Percentiles rank a stretch among this genome's conserved stretches.
phyloP scores from a whole-genome alignment of 805 yeast species.

The Starmerella stellata region DNA sequence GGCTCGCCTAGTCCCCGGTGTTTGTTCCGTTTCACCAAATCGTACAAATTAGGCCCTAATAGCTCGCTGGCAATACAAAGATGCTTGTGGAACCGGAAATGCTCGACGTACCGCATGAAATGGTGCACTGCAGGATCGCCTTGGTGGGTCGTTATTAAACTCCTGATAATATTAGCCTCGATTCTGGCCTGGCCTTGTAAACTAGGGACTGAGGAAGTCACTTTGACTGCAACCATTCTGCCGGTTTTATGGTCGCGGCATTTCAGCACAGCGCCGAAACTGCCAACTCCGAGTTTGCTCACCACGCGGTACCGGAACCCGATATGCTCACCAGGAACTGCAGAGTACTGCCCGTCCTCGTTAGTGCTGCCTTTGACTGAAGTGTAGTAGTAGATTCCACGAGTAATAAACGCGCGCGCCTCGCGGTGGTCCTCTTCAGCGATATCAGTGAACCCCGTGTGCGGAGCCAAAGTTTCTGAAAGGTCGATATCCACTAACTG shows the following conservation, averaged over 20 bases:
- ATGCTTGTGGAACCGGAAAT: conserved; percentile 65
- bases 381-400: conserved; percentile 9
- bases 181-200: conserved; percentile 63
- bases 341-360: conserved; percentile 39
- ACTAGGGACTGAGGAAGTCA: conserved; percentile 53
- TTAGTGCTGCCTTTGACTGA: conserved; percentile 25
- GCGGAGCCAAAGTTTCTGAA: neutral
- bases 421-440: conserved; percentile 1
- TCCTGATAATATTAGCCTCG: conserved; percentile 51
- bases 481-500: conserved; percentile 6
- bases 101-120: conserved; percentile 42
- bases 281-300: conserved; percentile 50
- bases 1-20: conserved; percentile 23
- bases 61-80: conserved; percentile 66
- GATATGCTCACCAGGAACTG: conserved; percentile 47
- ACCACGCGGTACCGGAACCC: conserved; percentile 54
- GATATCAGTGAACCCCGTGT: neutral
- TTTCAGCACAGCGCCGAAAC: conserved; percentile 61
- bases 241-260: conserved; percentile 50
- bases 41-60: conserved; percentile 47
- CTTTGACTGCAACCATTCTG: conserved; percentile 49
- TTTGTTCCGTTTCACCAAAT: conserved; percentile 28
- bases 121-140: conserved; percentile 21
- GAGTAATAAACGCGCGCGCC: conserved; percentile 4
- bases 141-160: conserved; percentile 24